phyloP scores from a whole-genome alignment of 441 rosid genomes.

The Capsella rubella region DNA sequence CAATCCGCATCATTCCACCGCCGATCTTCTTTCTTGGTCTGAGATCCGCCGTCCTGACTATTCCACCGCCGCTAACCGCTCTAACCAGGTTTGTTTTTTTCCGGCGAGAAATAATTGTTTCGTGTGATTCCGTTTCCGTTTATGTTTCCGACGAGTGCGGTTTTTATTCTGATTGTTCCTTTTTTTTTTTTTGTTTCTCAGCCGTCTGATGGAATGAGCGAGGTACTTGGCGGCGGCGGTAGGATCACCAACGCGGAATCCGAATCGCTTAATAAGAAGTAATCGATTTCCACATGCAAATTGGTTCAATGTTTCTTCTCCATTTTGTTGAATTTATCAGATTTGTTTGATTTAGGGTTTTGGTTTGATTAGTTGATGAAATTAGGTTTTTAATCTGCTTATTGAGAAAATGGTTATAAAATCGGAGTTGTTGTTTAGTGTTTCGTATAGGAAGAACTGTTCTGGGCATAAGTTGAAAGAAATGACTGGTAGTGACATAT shows the following conservation, averaged over 20 bases:
- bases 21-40: slow-evolving; percentile 44
- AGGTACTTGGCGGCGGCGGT: slow-evolving; percentile 57
- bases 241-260: slow-evolving; percentile 66
- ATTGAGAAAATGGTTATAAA: slow-evolving; percentile 1
- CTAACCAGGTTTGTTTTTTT: slow-evolving; percentile 58
- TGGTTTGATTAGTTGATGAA: slow-evolving; percentile 13
- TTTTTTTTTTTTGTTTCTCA: slow-evolving; percentile 34
- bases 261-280: slow-evolving; percentile 61
- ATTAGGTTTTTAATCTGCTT: not conserved
- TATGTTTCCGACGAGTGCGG: not conserved
- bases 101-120: not conserved
- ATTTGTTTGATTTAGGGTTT: slow-evolving; percentile 25
- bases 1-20: slow-evolving; percentile 44
- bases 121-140: not conserved
- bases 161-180: not conserved
- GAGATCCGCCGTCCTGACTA: slow-evolving; percentile 38
- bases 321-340: not conserved
- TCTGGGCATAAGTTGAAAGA: slow-evolving; percentile 69
- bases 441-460: slow-evolving; percentile 61
- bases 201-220: slow-evolving; percentile 66
- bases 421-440: slow-evolving; percentile 6
- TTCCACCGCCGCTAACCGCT: slow-evolving; percentile 52
- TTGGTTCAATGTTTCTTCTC: not conserved
- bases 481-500: slow-evolving; percentile 66
- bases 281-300: slow-evolving; percentile 15